phyloP scores from a whole-genome alignment of 768 basidiomycete genomes.

The Pseudohyphozyma bogoriensis region DNA sequence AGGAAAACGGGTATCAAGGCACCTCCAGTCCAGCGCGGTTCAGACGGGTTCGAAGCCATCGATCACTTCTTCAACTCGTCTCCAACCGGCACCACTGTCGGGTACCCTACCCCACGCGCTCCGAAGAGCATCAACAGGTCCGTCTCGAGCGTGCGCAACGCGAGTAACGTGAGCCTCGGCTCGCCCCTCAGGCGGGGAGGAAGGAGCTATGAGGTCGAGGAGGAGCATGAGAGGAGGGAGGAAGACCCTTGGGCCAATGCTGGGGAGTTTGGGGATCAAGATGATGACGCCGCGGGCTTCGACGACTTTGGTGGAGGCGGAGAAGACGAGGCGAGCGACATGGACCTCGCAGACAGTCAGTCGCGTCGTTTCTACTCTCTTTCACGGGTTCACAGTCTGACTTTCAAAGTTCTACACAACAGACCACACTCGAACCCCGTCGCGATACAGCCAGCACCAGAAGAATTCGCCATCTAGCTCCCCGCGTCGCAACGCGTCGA shows the following conservation, averaged over 20 bases:
- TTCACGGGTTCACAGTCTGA: no score
- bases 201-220: background rate
- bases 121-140: no score
- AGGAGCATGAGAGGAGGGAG: background rate
- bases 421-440: background rate
- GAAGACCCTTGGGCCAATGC: background rate
- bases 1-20: constrained; percentile 21
- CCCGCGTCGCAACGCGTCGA: constrained; percentile 4
- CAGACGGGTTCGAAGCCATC: constrained; percentile 39
- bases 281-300: background rate
- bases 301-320: background rate
- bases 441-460: background rate
- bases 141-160: no score
- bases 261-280: background rate
- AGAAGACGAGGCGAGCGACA: constrained; percentile 5
- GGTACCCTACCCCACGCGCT: background rate
- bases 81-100: background rate
- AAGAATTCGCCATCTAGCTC: constrained; percentile 2
- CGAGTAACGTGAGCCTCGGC: no score
- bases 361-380: background rate
- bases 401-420: no score
- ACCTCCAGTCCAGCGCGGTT: background rate
- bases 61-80: constrained; percentile 36
- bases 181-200: background rate
- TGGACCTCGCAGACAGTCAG: constrained; percentile 17